These are phyloP conservation scores for Naumovozyma baii DNA, from an alignment of 805 yeast genomes.

Conservation along the genomic window DNA sequence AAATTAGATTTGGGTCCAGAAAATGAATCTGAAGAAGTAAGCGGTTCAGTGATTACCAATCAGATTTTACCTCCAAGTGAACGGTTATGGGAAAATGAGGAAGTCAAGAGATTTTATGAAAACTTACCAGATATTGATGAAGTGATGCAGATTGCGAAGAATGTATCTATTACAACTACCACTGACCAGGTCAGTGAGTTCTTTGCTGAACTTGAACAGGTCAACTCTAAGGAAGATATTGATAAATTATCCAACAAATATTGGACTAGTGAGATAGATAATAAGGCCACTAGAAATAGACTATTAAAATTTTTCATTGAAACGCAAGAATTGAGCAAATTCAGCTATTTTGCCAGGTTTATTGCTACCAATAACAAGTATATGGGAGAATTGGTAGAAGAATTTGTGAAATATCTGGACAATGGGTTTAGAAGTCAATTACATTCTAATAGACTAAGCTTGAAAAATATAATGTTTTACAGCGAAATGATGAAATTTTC, in stretches of 20 bases:
- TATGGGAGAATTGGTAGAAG: constrained; percentile 43
- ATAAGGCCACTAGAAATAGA: constrained; percentile 62
- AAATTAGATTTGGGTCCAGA: constrained; percentile 23
- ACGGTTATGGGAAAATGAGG: constrained; percentile 54
- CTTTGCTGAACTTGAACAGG: constrained; percentile 35
- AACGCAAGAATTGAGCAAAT: constrained; percentile 36
- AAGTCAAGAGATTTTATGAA: constrained; percentile 56
- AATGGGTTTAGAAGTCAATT: constrained; percentile 52
- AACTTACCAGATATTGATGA: constrained; percentile 37
- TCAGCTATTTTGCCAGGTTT: constrained; percentile 53
- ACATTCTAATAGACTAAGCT: constrained; percentile 41
- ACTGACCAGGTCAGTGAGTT: constrained; percentile 35
- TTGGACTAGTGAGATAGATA: constrained; percentile 45
- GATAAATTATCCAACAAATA: constrained; percentile 41
- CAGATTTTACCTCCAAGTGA: constrained; percentile 14
- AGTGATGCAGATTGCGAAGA: constrained; percentile 22
- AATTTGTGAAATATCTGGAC: constrained; percentile 47
- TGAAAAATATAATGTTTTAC: constrained; percentile 52
- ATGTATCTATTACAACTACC: constrained; percentile 9
- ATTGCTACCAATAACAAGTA: constrained; percentile 46
- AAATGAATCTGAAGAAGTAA: constrained; percentile 16
- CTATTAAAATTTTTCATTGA: constrained; percentile 47
- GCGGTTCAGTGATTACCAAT: constrained; percentile 26
- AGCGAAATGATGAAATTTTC: constrained; percentile 70
- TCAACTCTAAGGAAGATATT: constrained; percentile 38